phyloP scores from a whole-genome alignment of 139 green algal species.

The Chlamydomonas asymmetrica region DNA sequence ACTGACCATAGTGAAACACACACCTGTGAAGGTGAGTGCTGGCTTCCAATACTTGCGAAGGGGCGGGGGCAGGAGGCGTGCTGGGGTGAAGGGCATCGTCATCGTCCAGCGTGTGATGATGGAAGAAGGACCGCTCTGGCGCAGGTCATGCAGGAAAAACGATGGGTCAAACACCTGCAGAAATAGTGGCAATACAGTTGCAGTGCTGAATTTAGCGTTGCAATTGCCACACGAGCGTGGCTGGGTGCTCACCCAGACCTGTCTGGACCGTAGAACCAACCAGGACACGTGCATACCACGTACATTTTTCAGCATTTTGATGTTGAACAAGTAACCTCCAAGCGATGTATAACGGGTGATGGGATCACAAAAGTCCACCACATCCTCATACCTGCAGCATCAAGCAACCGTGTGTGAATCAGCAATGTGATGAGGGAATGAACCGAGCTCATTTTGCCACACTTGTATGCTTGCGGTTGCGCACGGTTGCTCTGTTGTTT shows the following conservation, averaged over 20 bases:
- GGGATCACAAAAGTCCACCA: conserved; percentile 49
- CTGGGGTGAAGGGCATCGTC: conserved; percentile 55
- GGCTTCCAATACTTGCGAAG: conserved; percentile 34
- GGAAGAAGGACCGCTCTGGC: not conserved
- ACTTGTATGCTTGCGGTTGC: too few species aligned
- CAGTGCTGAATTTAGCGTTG: not conserved
- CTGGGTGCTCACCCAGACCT: too few species aligned
- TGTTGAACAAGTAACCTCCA: conserved; percentile 61
- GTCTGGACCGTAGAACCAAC: too few species aligned
- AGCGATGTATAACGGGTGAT: conserved; percentile 57
- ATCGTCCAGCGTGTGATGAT: conserved; percentile 58
- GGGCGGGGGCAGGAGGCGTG: conserved; percentile 21
- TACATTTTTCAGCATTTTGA: conserved; percentile 46
- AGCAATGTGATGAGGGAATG: too few species aligned
- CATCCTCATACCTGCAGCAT: conserved; percentile 43
- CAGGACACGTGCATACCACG: not conserved
- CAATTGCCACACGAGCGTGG: not conserved
- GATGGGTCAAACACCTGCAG: conserved; percentile 35
- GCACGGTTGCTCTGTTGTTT: too few species aligned
- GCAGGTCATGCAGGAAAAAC: conserved; percentile 50
- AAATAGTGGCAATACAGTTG: conserved; percentile 9
- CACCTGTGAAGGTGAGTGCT: conserved; percentile 55
- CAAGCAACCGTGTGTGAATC: too few species aligned
- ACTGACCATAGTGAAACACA: not conserved
- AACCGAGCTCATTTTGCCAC: too few species aligned